Conservation (phyloP, 202 grass and related monocot genomes). For the Digitaria exilis region DNA sequence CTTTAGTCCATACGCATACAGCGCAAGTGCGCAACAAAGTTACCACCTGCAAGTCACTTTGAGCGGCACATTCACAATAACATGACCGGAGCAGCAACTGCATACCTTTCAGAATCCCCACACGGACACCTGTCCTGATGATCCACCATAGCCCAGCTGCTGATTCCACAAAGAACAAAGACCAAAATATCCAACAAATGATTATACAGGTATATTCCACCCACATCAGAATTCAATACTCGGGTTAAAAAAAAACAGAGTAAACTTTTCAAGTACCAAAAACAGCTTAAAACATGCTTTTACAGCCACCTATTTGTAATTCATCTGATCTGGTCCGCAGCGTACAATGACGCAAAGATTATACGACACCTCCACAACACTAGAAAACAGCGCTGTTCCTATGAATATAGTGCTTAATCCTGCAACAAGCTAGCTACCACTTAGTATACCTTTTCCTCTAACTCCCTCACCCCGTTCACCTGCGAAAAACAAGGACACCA, state of each 20-base stretch:
- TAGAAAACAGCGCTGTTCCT: constrained; percentile 28
- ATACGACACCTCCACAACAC: constrained; percentile 17
- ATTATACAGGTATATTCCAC: neutral
- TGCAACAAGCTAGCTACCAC: constrained; percentile 34
- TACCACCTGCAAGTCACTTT: too few relatives aligned
- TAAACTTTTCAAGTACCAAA: neutral
- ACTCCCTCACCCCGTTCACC: neutral
- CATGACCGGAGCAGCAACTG: too few relatives aligned
- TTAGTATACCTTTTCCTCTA: constrained; percentile 4
- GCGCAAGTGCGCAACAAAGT: too few relatives aligned
- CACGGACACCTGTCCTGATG: too few relatives aligned
- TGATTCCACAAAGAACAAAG: neutral
- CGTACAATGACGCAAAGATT: constrained; percentile 13
- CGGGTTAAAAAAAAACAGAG: constrained; percentile 5
- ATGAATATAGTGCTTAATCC: constrained; percentile 41
- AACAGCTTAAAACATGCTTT: constrained; percentile 30
- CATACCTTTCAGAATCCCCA: neutral
- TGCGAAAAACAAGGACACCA: constrained; percentile 24
- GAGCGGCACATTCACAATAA: neutral
- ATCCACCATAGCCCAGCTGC: neutral
- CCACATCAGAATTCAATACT: neutral
- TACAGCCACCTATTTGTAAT: constrained; percentile 36
- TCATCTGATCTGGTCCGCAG: constrained; percentile 22
- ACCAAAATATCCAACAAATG: neutral
- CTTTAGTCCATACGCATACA: too few relatives aligned